Percentiles rank a stretch among this genome's conserved stretches.
Conservation (phyloP, 306 rosid species). For the Pyrus bretschneideri region DNA sequence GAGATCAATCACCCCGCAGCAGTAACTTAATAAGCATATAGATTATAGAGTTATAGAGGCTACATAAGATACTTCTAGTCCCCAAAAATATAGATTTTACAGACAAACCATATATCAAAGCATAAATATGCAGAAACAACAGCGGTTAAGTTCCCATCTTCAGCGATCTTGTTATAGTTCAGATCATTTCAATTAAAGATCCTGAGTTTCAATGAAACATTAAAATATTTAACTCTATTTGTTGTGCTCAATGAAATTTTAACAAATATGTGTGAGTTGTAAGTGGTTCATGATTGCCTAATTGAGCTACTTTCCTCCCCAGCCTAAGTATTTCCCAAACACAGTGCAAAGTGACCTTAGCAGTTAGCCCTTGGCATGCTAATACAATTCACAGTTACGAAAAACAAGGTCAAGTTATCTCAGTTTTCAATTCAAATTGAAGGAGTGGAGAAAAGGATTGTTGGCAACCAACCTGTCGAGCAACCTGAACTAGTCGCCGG, state of each 20-base stretch:
- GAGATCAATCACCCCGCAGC: background rate
- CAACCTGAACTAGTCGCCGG: slow-evolving; percentile 45
- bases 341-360: background rate
- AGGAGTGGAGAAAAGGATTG: slow-evolving; percentile 4
- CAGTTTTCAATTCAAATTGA: slow-evolving; percentile 4
- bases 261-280: background rate
- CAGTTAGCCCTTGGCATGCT: background rate
- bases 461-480: slow-evolving; percentile 48
- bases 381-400: background rate
- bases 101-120: background rate
- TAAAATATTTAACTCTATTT: background rate
- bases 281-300: background rate
- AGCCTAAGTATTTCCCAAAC: background rate
- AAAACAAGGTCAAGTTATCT: background rate
- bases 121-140: background rate
- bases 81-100: background rate
- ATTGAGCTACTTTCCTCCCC: background rate
- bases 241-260: too few relatives aligned
- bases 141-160: background rate
- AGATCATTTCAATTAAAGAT: background rate
- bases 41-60: too few relatives aligned
- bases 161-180: background rate
- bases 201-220: background rate
- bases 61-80: background rate
- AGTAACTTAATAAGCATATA: background rate